Evolutionary conservation across 192 early-diverging fungal genomes (phyloP).

Genomic region (Coemansia sp.): DNA sequence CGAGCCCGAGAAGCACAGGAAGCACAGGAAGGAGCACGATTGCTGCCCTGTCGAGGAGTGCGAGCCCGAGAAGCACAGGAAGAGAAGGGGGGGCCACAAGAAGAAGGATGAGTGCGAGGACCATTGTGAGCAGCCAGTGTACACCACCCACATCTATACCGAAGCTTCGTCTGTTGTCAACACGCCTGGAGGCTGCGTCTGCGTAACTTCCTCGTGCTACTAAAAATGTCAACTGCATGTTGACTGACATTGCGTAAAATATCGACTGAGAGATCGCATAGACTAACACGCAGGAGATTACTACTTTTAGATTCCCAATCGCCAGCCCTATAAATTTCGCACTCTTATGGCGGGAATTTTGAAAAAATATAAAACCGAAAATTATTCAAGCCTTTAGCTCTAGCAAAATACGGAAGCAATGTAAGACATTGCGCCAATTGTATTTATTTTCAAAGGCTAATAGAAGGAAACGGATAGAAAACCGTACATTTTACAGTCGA

Average conservation of each 20-base stretch:
- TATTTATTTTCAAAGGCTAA: no score
- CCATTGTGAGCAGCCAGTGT: conserved; percentile 25
- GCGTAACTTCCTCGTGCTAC: conserved; percentile 35
- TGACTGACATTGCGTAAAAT: not conserved
- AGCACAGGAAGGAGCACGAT: conserved; percentile 8
- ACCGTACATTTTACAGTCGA: no score
- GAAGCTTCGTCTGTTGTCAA: conserved; percentile 48
- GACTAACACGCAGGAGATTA: no score
- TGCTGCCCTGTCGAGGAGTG: not conserved
- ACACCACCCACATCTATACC: conserved; percentile 53
- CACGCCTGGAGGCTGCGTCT: conserved; percentile 39
- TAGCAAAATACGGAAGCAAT: no score
- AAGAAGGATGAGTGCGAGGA: conserved; percentile 22
- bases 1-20: not conserved
- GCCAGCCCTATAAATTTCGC: no score
- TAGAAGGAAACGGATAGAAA: no score
- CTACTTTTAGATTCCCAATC: no score
- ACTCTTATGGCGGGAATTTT: no score
- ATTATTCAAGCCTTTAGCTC: no score
- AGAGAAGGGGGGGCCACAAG: conserved; percentile 16
- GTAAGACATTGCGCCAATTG: no score
- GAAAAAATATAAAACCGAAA: no score
- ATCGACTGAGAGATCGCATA: no score
- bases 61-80: conserved; percentile 11
- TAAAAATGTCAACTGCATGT: not conserved